phyloP scores from a whole-genome alignment of 1,284 basidiomycete species.

The Neotropicomus parvogracilis region DNA sequence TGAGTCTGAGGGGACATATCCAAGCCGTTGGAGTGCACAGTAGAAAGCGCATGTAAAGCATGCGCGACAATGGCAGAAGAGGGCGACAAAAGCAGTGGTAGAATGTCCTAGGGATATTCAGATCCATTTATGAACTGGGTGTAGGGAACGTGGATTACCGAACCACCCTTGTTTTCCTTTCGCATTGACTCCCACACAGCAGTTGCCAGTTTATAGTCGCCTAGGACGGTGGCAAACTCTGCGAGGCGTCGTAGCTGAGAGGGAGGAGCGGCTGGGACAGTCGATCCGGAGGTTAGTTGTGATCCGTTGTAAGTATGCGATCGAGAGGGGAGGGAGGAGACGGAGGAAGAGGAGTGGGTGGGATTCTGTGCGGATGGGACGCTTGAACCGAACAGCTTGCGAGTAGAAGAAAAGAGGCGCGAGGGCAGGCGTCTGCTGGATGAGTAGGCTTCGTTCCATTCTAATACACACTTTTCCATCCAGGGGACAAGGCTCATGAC shows the following conservation, averaged over 20 bases:
- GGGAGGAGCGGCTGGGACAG: slow-evolving; percentile 37
- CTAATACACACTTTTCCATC: slow-evolving; percentile 92
- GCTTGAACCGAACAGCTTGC: slow-evolving; percentile 79
- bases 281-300: slow-evolving; percentile 34
- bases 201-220: slow-evolving; percentile 85
- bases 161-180: slow-evolving; percentile 76
- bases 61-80: slow-evolving; percentile 58
- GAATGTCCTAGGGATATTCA: slow-evolving; percentile 54
- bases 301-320: slow-evolving; percentile 37
- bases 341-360: slow-evolving; percentile 40
- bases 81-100: slow-evolving; percentile 66
- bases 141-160: slow-evolving; percentile 40
- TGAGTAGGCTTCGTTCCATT: slow-evolving; percentile 93
- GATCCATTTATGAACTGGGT: slow-evolving; percentile 3
- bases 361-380: slow-evolving; percentile 45
- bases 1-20: slow-evolving; percentile 62
- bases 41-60: slow-evolving; percentile 56
- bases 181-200: slow-evolving; percentile 83
- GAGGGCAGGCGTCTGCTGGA: slow-evolving; percentile 80
- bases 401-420: slow-evolving; percentile 83
- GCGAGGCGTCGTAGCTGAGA: slow-evolving; percentile 83
- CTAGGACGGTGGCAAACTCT: slow-evolving; percentile 91
- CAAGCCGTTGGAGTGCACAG: slow-evolving; percentile 37
- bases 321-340: slow-evolving; percentile 44
- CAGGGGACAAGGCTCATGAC: slow-evolving; percentile 90